These are phyloP conservation scores for Daucus carota DNA, from an alignment of 129 eudicot species.

Conservation along the genomic window DH1_v3.0 NC_030385.2:42305001-42305500, in stretches of 20 bases:
- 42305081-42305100: background rate
- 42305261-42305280: conserved; percentile 85
- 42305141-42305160: background rate
- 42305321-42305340: conserved; percentile 88
- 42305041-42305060: background rate
- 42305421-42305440: background rate
- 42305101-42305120: conserved; percentile 14
- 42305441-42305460: background rate
- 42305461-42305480: conserved; percentile 33
- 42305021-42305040: background rate
- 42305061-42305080: background rate
- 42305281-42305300: conserved; percentile 74
- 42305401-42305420: conserved; percentile 3
- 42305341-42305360: conserved; percentile 83
- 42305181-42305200: background rate
- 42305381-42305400: conserved; percentile 12
- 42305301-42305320: conserved; percentile 74
- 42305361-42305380: conserved; percentile 61
- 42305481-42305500: conserved; percentile 87
- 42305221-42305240: background rate
- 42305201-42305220: background rate
- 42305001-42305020: background rate
- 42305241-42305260: background rate
- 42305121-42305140: background rate
- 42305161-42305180: conserved; percentile 3